Evolutionary conservation across 129 eudicot species (phyloP).

Genomic region (Ambrosia trifida): DNA sequence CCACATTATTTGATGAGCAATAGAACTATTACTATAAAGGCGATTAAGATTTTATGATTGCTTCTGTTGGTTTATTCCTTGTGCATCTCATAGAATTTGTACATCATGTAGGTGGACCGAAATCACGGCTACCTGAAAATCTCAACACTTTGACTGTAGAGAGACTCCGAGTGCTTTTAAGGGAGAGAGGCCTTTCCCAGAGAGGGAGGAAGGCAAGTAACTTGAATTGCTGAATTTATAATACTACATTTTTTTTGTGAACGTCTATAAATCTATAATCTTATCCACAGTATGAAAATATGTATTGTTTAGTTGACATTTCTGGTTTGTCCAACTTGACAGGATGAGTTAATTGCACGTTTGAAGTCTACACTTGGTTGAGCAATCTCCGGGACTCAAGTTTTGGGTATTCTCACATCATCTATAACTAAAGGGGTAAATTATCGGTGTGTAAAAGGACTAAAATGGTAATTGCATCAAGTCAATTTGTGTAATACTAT

Average conservation of each 20-base stretch:
- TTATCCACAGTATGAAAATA: not conserved
- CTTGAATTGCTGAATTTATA: conserved; percentile 9
- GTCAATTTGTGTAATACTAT: conserved; percentile 6
- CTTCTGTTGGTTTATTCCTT: not conserved
- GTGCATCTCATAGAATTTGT: conserved; percentile 16
- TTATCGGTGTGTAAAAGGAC: conserved; percentile 13
- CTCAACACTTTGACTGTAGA: conserved; percentile 68
- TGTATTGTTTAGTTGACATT: not conserved
- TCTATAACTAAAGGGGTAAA: not conserved
- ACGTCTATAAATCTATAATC: conserved; percentile 5
- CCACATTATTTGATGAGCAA: not conserved
- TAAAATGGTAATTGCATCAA: conserved; percentile 20
- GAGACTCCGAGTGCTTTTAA: conserved; percentile 60
- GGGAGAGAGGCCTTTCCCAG: conserved; percentile 69
- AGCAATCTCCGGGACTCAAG: conserved; percentile 8
- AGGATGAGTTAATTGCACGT: conserved; percentile 72
- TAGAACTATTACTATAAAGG: no score
- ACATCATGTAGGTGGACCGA: conserved; percentile 47
- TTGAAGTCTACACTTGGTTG: conserved; percentile 47
- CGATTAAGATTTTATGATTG: conserved; percentile 6
- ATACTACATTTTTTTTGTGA: not conserved
- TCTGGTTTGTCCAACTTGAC: conserved; percentile 24
- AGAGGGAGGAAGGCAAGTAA: conserved; percentile 75
- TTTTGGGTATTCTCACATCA: conserved; percentile 1
- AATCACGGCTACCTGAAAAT: conserved; percentile 42